These are phyloP conservation scores for Mollisiaceae sp. DNA, from an alignment of 2,329 filamentous ascomycete species.

Conservation along the genomic window DNA sequence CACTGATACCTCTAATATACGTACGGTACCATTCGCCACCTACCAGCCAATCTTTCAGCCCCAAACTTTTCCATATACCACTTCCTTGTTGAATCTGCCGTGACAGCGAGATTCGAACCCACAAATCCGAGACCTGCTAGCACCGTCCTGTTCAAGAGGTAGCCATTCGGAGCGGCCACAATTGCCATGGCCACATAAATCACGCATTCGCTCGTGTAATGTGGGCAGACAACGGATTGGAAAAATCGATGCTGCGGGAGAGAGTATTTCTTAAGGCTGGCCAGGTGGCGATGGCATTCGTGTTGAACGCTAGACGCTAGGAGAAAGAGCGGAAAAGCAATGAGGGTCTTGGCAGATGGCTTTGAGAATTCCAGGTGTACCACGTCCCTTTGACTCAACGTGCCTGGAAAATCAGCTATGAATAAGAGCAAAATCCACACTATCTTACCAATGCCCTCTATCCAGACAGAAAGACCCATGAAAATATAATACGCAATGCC, in stretches of 20 bases:
- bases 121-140: conserved; percentile 75
- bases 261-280: conserved; percentile 78
- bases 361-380: conserved; percentile 35
- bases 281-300: conserved; percentile 72
- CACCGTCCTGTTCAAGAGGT: conserved; percentile 73
- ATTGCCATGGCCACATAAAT: conserved; percentile 83
- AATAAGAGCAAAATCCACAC: background rate
- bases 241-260: conserved; percentile 79
- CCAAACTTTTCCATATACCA: conserved; percentile 86
- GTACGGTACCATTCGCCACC: conserved; percentile 79
- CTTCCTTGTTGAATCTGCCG: conserved; percentile 74
- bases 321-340: conserved; percentile 68
- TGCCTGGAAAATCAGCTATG: conserved; percentile 36
- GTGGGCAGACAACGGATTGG: conserved; percentile 75
- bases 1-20: conserved; percentile 54
- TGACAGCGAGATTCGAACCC: conserved; percentile 78
- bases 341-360: conserved; percentile 53
- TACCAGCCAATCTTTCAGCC: conserved; percentile 60
- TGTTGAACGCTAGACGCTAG: conserved; percentile 76
- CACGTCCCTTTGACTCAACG: conserved; percentile 21
- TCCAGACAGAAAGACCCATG: conserved; percentile 79
- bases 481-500: conserved; percentile 78
- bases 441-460: conserved; percentile 75
- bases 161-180: conserved; percentile 70
- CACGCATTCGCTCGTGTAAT: conserved; percentile 88